A percentile compares a stretch with the other conserved stretches of the same genome.
These are phyloP conservation scores for Zarea fungicola DNA, from an alignment of 2,329 filamentous ascomycete species.

Conservation along the genomic window DNA sequence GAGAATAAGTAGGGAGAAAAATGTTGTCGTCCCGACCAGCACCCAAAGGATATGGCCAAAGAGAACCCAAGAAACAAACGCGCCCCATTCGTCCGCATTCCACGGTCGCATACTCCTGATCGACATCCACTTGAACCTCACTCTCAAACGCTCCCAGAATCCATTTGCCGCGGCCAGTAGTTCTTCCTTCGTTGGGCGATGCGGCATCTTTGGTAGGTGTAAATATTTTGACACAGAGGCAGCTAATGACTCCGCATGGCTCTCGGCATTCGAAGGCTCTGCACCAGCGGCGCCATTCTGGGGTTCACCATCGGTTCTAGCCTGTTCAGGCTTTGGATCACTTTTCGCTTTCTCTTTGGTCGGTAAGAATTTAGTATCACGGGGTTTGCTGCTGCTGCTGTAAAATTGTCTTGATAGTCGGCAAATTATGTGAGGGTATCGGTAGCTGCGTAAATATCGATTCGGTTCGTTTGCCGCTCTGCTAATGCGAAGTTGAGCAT, in stretches of 20 bases:
- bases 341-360: background rate
- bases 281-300: background rate
- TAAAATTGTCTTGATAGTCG: background rate
- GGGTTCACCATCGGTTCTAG: background rate
- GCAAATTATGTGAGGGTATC: background rate
- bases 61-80: conserved; percentile 90
- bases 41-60: conserved; percentile 93
- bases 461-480: background rate
- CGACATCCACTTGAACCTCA: conserved; percentile 96
- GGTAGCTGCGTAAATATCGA: background rate
- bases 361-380: background rate
- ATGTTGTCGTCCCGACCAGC: conserved; percentile 93
- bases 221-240: conserved; percentile 55
- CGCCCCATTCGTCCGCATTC: conserved; percentile 94
- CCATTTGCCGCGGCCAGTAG: conserved; percentile 85
- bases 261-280: conserved; percentile 12
- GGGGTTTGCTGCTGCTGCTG: background rate
- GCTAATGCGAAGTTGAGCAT: background rate
- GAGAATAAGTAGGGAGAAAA: conserved; percentile 86
- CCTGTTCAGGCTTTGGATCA: background rate
- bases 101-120: conserved; percentile 91
- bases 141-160: conserved; percentile 83
- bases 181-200: conserved; percentile 90
- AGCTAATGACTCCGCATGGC: conserved; percentile 38
- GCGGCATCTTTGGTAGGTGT: conserved; percentile 64